Evolutionary conservation across 805 yeast genomes (phyloP), one percentile per base, ranked within the genome.

Genomic region (Kazachstania africana): DNA sequence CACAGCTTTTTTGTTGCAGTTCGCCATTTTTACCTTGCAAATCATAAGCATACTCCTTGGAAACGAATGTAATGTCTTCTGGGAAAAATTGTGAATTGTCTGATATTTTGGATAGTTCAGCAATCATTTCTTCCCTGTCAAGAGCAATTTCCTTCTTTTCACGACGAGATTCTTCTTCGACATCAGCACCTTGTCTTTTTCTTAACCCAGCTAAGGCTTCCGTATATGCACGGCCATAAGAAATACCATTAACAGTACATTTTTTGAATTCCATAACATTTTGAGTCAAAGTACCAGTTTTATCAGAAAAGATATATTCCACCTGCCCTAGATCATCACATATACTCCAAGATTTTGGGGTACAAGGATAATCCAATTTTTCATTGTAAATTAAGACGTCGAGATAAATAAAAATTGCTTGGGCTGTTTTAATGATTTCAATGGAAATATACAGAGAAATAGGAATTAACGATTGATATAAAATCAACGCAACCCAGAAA

Each of bases 321-420:
- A 81, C 75, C 53, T 81, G 94, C 19, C 94, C 94, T 44, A 81
- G 60, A 55, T 81, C 94, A 62, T 81, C 94, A 4, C 87, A 77
- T 21, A 81, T 81, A 48, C 71, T 77, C 93, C 93, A 81, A 0
- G 87, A 68, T 48, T 81, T 79, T 6, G 93, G 91, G 5, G 79
- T 75, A 50, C 93, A 81, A 2, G 93, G 91, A 47, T 73, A 80
- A 52, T 81, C 91, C 36, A 81, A 56, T 34, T 57, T 65, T 26
- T 66, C 72, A 45, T 78, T 75, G 50, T 80, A 81, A 75, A 81
- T 70, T 31, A 67, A 57, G 21, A 74, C 72, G 55, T 81, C 94
- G 3, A 83, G 74, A 45, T 75, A 78, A 34, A 81, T 81, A 62
- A 81, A 81, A 39, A 65, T 78, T 0, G 91, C 91, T 49, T 81